Base-by-base conservation (phyloP, 2,329 filamentous ascomycete species). In the Penicillium vulpinum region DNA sequence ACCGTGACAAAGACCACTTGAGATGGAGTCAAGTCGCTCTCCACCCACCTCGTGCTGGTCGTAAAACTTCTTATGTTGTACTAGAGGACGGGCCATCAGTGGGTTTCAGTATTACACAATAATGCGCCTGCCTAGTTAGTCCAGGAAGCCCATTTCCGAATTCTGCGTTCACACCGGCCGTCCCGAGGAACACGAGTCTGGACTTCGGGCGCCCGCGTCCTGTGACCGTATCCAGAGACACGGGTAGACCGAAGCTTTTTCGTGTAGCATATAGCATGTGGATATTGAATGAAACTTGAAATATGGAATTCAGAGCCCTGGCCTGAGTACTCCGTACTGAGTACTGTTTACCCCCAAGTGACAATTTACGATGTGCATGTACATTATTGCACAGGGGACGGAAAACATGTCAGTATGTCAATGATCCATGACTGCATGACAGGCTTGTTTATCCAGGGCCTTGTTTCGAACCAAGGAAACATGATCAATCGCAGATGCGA, bases 1-100 rank as follows among this genome's bases (percentile, higher is more conserved):
- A 55, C 44, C 55, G 56, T 54, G 43, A 60, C 54, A 52, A 57
- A 45, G 47, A 58, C 35, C 29, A 44, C 50, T 58, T 56, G 52
- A 56, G 13, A 35, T 35, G 31, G 31, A 35, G 31, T 35, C 31
- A 6, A 35, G 15, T 35, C 5, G 58, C 45, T 54, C 53, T 45
- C 57, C 62, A 59, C 60, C 54, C 44, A 48, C 44, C 54, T 48
- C 54, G 54, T 46, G 48, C 47, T 52, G 3, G 13, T 44, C 24
- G 49, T 56, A 52, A 56, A 44, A 11, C 9, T 54, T 24, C 16
- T 57, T 54, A n/a, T n/a, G n/a, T n/a, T n/a, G n/a, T n/a, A 47
- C 49, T 36, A 45, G 38, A 44, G 7, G 38, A 22, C 24, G 50
- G 50, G 50, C 48, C 35, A 15, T 9, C 40, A 18, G 54, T 56